Evolutionary conservation across 1,284 basidiomycete genomes (phyloP).

Genomic region (Moesziomyces globuligerus): DNA sequence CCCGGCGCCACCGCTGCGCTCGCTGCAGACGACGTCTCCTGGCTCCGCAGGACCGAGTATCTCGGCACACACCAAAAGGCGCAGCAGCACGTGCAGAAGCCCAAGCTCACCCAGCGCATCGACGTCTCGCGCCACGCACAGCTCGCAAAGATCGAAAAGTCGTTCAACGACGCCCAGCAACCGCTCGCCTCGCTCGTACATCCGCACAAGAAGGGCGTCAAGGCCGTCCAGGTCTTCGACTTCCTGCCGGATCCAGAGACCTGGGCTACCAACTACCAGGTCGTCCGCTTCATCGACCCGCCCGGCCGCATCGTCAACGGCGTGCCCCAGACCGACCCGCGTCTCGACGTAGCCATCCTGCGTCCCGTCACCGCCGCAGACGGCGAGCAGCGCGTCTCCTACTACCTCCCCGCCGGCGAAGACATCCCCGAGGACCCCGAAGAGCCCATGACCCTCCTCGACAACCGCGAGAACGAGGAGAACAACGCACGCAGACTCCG

Average conservation of each 20-base stretch:
- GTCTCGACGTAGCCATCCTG: conserved; percentile 56
- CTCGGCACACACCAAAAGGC: conserved; percentile 59
- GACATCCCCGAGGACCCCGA: conserved; percentile 44
- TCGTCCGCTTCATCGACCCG: conserved; percentile 63
- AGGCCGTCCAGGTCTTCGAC: conserved; percentile 59
- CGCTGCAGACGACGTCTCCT: conserved; percentile 59
- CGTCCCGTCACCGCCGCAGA: conserved; percentile 55
- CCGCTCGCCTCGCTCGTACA: conserved; percentile 54
- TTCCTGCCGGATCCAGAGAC: conserved; percentile 66
- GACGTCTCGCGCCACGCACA: conserved; percentile 59
- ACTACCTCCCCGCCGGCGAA: conserved; percentile 60
- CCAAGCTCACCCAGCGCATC: conserved; percentile 39
- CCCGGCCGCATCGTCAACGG: conserved; percentile 56
- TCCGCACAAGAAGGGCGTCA: conserved; percentile 60
- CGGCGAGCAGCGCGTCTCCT: conserved; percentile 59
- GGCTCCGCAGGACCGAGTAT: conserved; percentile 65
- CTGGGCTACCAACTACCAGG: conserved; percentile 63
- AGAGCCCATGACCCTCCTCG: conserved; percentile 32
- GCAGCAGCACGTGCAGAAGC: conserved; percentile 46
- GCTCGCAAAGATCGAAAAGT: conserved; percentile 59
- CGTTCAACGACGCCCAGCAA: conserved; percentile 56
- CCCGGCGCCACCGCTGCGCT: conserved; percentile 42
- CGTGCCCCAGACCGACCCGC: conserved; percentile 49
- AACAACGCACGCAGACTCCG: conserved; percentile 51
- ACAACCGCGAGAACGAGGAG: conserved; percentile 37